Evolutionary conservation across 345 rosid species (phyloP), one percentile per base, ranked within the genome.

Genomic region (Abelmoschus esculentus): DNA sequence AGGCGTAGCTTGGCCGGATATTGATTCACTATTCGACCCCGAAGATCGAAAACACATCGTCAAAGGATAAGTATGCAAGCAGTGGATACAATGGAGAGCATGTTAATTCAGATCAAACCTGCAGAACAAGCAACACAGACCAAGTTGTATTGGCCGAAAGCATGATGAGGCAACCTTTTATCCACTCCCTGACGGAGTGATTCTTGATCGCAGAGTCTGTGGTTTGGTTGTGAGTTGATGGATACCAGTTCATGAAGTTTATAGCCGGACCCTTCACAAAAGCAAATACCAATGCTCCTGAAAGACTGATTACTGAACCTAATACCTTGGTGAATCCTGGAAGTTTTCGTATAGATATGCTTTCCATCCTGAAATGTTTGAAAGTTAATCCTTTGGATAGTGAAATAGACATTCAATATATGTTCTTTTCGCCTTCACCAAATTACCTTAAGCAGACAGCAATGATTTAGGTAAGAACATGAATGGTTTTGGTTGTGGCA

Each of bases 71-170:
- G 4, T 12, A 60, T 4, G 12, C 12, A 26, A 5, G 1, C 5
- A 12, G 36, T 6, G 61, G 36, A 12, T 14, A 28, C 29, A 57
- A 32, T 0, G 7, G 42, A 60, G 42, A 60, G 42, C 40, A 60
- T 15, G 6, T 60, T 60, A 60, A 36, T 55, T 22, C 60, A 70
- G 50, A 34, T n/a, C 49, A 64, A 54, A 93, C 96, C 92, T 93
- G 98, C 56, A 93, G 70, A 76, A 87, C 78, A 75, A 93, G 81
- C 97, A 93, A 93, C 73, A 90, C 29, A 79, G 92, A 87, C 93
- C 97, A 93, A 18, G 83, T 74, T 6, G 79, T 77, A 68, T 90
- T 90, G 77, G 97, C 89, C 5, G 84, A 72, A 73, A 93, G 78
- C 98, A 93, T 90, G 28, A 89, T 76, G 12, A 92, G 79, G 38